Conservation (phyloP, 371 early-diverging fungal genomes). For the Apophysomyces sp. region DNA sequence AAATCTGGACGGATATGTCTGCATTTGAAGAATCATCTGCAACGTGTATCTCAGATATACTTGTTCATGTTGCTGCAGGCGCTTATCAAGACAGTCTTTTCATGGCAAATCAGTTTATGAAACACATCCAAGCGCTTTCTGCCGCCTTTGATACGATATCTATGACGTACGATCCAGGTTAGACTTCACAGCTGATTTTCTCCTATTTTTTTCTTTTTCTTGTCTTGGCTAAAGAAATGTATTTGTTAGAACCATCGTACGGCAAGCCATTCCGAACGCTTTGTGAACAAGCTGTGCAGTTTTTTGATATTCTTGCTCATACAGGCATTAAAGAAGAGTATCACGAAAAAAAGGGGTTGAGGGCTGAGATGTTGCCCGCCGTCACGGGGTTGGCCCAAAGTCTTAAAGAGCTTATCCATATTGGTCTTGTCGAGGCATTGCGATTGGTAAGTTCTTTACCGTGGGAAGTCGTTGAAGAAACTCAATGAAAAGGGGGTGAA, state of each 20-base stretch:
- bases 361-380: conserved; percentile 68
- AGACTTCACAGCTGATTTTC: too few relatives aligned
- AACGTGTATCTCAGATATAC: conserved; percentile 90
- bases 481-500: conserved; percentile 32
- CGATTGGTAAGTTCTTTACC: conserved; percentile 49
- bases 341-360: conserved; percentile 43
- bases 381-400: conserved; percentile 87
- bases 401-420: conserved; percentile 81
- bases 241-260: conserved; percentile 6
- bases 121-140: conserved; percentile 86
- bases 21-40: conserved; percentile 82
- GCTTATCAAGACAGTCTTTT: conserved; percentile 72
- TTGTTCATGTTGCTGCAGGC: conserved; percentile 81
- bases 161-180: conserved; percentile 12
- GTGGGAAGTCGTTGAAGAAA: conserved; percentile 72
- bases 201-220: not conserved
- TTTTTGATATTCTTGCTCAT: conserved; percentile 71
- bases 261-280: conserved; percentile 7
- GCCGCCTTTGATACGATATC: conserved; percentile 66
- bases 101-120: conserved; percentile 82
- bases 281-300: conserved; percentile 66
- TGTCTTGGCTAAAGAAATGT: conserved; percentile 14
- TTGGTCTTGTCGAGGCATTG: conserved; percentile 81
- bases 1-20: conserved; percentile 12
- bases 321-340: conserved; percentile 62